Percentiles rank a stretch among this genome's conserved stretches.
These are phyloP conservation scores for Pichia membranifaciens DNA, from an alignment of 805 yeast species.

Conservation along the genomic window DNA sequence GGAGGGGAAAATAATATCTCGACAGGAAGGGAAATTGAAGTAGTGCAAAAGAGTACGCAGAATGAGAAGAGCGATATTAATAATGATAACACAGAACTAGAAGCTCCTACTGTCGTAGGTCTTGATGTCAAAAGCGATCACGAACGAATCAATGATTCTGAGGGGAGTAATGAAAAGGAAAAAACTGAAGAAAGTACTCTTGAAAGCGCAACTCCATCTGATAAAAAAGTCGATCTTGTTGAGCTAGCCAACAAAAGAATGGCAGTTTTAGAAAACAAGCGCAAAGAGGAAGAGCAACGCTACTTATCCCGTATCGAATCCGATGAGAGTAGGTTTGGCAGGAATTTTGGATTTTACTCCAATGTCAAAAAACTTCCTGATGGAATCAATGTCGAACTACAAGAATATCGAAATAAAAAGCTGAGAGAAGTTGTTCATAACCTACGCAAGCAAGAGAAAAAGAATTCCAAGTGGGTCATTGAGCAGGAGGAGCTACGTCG, in stretches of 20 bases:
- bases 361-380: constrained; percentile 21
- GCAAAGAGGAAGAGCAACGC: constrained; percentile 30
- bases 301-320: constrained; percentile 28
- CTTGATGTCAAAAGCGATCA: neutral
- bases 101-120: no score
- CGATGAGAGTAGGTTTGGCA: constrained; percentile 30
- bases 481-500: constrained; percentile 27
- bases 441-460: constrained; percentile 30
- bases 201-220: neutral
- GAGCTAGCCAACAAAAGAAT: constrained; percentile 49
- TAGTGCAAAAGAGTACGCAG: neutral
- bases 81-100: no score
- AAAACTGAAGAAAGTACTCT: constrained; percentile 2
- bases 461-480: constrained; percentile 14
- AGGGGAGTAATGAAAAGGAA: neutral
- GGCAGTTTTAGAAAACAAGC: constrained; percentile 31
- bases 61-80: no score
- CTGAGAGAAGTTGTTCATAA: constrained; percentile 22
- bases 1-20: neutral
- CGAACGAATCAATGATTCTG: neutral
- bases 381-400: constrained; percentile 18
- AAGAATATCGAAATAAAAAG: constrained; percentile 16
- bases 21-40: neutral
- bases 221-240: constrained; percentile 35
- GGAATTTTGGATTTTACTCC: constrained; percentile 29